A percentile compares a stretch with the other conserved stretches of the same genome.
These are phyloP conservation scores for Ogataea degrootiae DNA, from an alignment of 805 yeast genomes.

Conservation along the genomic window DNA sequence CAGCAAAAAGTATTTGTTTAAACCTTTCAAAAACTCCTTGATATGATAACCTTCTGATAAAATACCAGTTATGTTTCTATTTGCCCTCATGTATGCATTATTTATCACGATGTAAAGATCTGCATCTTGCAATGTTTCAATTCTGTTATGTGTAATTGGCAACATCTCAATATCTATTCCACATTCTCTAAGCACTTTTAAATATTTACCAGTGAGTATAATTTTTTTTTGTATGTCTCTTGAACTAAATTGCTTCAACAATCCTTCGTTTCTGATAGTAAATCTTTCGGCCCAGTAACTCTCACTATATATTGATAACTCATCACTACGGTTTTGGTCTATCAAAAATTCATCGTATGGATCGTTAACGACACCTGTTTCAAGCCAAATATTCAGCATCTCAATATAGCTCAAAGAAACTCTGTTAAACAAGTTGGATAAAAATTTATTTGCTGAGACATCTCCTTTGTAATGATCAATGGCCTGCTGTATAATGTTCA, in stretches of 20 bases:
- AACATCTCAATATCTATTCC: conserved; percentile 34
- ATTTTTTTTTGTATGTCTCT: conserved; percentile 57
- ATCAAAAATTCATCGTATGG: conserved; percentile 80
- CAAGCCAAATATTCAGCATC: conserved; percentile 78
- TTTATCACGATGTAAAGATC: conserved; percentile 49
- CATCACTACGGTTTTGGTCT: conserved; percentile 28
- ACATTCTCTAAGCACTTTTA: conserved; percentile 66
- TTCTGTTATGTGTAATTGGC: not conserved
- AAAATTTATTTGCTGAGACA: conserved; percentile 44
- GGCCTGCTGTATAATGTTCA: conserved; percentile 56
- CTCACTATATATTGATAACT: conserved; percentile 33
- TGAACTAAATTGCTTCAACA: conserved; percentile 59
- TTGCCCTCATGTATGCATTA: conserved; percentile 64
- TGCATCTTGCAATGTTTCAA: conserved; percentile 28
- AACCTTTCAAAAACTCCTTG: conserved; percentile 36
- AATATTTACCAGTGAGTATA: conserved; percentile 76
- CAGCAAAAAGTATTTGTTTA: conserved; percentile 57
- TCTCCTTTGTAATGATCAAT: conserved; percentile 65
- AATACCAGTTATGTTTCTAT: conserved; percentile 50
- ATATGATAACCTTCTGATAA: conserved; percentile 60
- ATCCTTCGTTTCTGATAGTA: conserved; percentile 67
- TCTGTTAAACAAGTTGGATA: conserved; percentile 47
- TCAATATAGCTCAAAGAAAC: conserved; percentile 59
- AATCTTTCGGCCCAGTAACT: conserved; percentile 73
- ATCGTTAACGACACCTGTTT: conserved; percentile 68